Base-by-base conservation (phyloP, 805 yeast genomes). In the Zygoascus bituminiphila region DNA sequence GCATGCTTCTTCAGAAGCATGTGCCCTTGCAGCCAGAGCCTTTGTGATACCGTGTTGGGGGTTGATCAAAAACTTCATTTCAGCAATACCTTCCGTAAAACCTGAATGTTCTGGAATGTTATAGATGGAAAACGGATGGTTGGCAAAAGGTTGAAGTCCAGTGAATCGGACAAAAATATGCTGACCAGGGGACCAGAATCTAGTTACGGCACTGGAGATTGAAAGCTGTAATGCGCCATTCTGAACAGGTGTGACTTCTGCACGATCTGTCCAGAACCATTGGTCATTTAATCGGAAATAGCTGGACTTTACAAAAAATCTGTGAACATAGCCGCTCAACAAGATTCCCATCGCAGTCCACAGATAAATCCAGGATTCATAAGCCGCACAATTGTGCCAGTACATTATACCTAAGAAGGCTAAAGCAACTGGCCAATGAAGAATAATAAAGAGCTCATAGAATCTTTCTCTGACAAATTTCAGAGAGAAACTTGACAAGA, bases 61-160 rank as follows among this genome's bases (percentile, higher is more conserved):
- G 45, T 70, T 63, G 25, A 74, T 66, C 2, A 75, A 60, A 45
- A 76, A 61, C 21, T 59, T 66, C 57, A 76, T 66, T 36, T 66
- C 24, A 12, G 21, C 35, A 47, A 14, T 6, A 5, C 21, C 12
- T 37, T 45, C 15, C 38, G 35, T 21, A 24, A 20, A 7, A 9
- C 9, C 36, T 45, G 48, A 33, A 22, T 22, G 10, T 29, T 46
- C 48, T 10, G 55, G 51, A 15, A 45, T n/a, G n/a, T 40, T 39
- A 2, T 50, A 50, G 7, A 54, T 42, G 3, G 56, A 45, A 43
- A 54, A 54, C 19, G 57, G 57, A 36, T 54, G 57, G 42, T 54
- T 53, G 6, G 51, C 52, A 12, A 48, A 35, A 6, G 54, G 49
- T 39, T 53, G 53, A 15, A 53, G 33, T 1, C 25, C 10, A 6